Percentiles rank a stretch among this genome's conserved stretches.
Conservation (phyloP, 768 basidiomycete species). For the Podaxis sp. region DNA sequence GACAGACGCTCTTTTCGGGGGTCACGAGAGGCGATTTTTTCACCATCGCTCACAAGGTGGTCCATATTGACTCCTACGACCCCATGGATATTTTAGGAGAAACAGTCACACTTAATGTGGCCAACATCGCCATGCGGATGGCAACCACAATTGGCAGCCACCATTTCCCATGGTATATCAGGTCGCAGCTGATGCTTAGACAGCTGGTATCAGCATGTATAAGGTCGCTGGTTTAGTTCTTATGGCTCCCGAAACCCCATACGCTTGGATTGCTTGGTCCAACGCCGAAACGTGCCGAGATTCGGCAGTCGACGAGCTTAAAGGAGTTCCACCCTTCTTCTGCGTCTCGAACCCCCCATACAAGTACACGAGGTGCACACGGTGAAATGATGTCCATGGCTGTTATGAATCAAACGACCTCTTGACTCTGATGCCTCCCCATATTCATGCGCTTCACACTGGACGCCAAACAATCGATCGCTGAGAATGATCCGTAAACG, state of each 20-base stretch:
- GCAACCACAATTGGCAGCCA: conserved; percentile 13
- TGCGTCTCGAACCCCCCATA: conserved; percentile 3
- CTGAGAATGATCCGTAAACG: conserved; percentile 9
- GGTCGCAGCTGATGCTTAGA: background rate
- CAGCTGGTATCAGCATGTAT: conserved; percentile 8
- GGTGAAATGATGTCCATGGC: conserved; percentile 13
- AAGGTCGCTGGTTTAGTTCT: background rate
- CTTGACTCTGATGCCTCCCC: conserved; percentile 12
- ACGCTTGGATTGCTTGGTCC: background rate
- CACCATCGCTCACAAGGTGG: background rate
- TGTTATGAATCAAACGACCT: conserved; percentile 11
- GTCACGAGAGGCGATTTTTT: conserved; percentile 12
- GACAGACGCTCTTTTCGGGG: background rate
- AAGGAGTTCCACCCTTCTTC: conserved; percentile 1
- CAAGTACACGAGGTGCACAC: conserved; percentile 16
- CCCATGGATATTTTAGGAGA: conserved; percentile 17
- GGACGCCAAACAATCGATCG: conserved; percentile 11
- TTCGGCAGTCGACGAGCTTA: conserved; percentile 7
- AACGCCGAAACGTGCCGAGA: conserved; percentile 8
- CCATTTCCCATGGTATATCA: conserved; percentile 13
- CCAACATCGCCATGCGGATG: conserved; percentile 17
- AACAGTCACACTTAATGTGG: conserved; percentile 16
- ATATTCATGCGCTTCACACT: conserved; percentile 7
- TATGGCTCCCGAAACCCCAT: background rate
- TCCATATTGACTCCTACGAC: conserved; percentile 15